phyloP scores from a whole-genome alignment of 228 moss, liverwort and hornwort species.

The Sphagnum fallax region DNA sequence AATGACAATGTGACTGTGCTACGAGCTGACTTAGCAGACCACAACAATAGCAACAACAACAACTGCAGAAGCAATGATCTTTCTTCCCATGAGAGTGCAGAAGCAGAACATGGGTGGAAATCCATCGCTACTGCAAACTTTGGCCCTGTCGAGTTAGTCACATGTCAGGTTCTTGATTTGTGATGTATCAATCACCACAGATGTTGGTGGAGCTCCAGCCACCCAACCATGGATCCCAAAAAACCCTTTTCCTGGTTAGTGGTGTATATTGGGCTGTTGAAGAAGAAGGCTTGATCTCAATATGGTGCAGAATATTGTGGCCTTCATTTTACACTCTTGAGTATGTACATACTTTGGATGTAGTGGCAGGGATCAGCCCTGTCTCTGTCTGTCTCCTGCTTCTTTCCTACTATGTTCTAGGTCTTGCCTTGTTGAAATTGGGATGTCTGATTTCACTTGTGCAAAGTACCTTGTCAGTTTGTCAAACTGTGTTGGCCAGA shows the following conservation, averaged over 20 bases:
- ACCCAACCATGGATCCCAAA: conserved; percentile 1
- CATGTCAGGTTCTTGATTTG: conserved; percentile 92
- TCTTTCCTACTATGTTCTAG: no score
- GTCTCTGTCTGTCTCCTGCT: no score
- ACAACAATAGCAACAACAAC: conserved; percentile 12
- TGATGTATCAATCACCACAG: conserved; percentile 13
- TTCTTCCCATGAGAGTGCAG: conserved; percentile 28
- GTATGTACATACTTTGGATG: conserved; percentile 32
- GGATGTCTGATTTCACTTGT: no score
- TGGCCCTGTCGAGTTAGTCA: conserved; percentile 85
- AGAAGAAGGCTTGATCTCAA: neutral
- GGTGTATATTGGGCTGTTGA: neutral
- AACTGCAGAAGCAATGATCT: conserved; percentile 9
- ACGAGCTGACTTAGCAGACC: conserved; percentile 74
- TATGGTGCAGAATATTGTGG: conserved; percentile 3
- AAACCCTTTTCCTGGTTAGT: conserved; percentile 15
- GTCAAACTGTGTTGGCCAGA: no score
- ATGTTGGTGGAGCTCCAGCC: conserved; percentile 6
- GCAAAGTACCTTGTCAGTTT: no score
- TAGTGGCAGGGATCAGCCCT: no score
- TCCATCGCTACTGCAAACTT: conserved; percentile 78
- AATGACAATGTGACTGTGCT: conserved; percentile 78
- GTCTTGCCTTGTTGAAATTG: no score
- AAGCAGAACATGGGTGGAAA: conserved; percentile 78
- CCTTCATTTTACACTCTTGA: conserved; percentile 16